Base-by-base conservation (phyloP, 805 yeast genomes). In the Ogataea sp. region DNA sequence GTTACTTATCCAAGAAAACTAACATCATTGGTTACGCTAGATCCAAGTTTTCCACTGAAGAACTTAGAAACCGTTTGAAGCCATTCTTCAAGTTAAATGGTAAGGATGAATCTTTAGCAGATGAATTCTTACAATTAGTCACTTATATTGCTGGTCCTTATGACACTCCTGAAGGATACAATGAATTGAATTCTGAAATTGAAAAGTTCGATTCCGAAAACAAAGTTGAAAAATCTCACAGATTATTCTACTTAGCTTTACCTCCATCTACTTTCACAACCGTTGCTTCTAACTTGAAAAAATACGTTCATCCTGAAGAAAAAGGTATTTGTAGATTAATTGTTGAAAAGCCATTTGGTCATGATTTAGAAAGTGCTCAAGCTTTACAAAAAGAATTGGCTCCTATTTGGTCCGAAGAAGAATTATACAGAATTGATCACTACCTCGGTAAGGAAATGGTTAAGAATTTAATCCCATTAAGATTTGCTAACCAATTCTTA, bases 401-500 rank as follows among this genome's bases (percentile, higher is more conserved):
- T 15, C 97, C 97, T 16, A 64, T 89, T 37, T 90, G 89, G 77
- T 64, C 75, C 20, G 98, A 93, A 65, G 89, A 83, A 4, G 97
- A 93, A 68, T 69, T 90, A 36, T 93, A 75, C 71, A 81, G 98
- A 70, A 93, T 93, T 52, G 98, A 93, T 66, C 98, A 93, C 65
- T 93, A 93, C 61, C 71, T 93, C 53, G 98, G 98, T 50, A 93
- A 93, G 68, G 98, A 93, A 68, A 79, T 93, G 89, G 97, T 93
- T 41, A 93, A 90, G 71, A 93, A 90, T 69, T 70, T 93, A 55
- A 65, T 87, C 43, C 87, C 88, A 27, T 68, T 89, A 53, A 78
- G 98, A 57, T 93, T 93, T 56, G 95, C 95, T 50, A 93, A 93
- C 66, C 80, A 81, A 57, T 76, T 90, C 61, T 70, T 93, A 56